Evolutionary conservation across 106 monocot species (phyloP), one percentile per base, ranked within the genome.

Genomic region (Dendrobium catenatum): DNA sequence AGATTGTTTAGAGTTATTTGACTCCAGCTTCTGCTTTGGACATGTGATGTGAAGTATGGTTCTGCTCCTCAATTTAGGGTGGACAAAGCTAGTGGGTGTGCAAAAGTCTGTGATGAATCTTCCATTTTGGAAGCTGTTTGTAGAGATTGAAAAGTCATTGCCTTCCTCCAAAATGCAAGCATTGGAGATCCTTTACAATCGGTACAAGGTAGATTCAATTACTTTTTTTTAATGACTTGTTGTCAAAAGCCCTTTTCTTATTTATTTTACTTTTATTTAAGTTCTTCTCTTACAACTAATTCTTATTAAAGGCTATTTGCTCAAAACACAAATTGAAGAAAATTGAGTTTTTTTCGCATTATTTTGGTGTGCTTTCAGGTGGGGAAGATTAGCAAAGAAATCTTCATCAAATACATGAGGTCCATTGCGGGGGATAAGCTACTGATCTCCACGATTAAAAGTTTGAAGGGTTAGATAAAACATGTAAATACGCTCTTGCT

Each of bases 141-240:
- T 79, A 47, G 83, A 85, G 83, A 70, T 90, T 26, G 73, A n/a
- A 26, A 77, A 59, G 18, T 79, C 31, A 66, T 48, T 90, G 55
- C 75, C 82, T 47, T 40, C 78, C 11, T 68, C 74, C 5, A 72
- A 68, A 55, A 51, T 73, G 42, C 51, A 56, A 24, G 77, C 54
- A 64, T 29, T 90, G 76, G 79, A 82, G 79, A 70, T 48, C 31
- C 29, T 79, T 3, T 86, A 77, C 61, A 79, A 78, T 54, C 44
- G 26, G 42, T 83, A 77, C 72, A 85, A 84, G 86, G 90, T 90
- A 80, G 15, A 22, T 74, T 74, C 74, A 70, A 42, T 4, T 43
- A 20, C 42, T n/a, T 40, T 27, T 40, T 24, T 70, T 16, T 40
- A 13, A 51, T 51, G 3, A 15, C 51, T 13, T 51, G 51, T 13